Base-by-base conservation (phyloP, 208 protist species). In the Balamuthia mandrillaris region DNA sequence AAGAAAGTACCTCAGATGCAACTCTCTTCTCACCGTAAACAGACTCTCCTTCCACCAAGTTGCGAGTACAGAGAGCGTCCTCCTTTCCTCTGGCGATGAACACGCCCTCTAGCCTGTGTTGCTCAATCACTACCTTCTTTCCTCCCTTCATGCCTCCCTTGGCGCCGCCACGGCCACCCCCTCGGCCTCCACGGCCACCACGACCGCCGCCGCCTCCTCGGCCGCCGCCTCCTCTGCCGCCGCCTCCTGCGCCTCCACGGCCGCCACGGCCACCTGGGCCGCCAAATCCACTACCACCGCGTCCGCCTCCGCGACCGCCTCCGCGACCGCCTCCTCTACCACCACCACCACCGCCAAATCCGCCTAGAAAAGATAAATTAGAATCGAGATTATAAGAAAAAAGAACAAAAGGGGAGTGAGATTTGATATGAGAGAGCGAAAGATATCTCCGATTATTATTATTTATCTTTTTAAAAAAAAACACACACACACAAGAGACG, bases 1-100 rank as follows among this genome's bases (percentile, higher is more conserved):
- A 10, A 33, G 18, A 47, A 86, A 65, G 60, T 35, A 88, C 90
- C 51, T 98, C 96, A 37, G 96, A 94, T 7, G 85, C 90, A 72
- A 99, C 97, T 54, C 98, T 93, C 93, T 99, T 99, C 92, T 99
- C 98, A 29, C 97, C 98, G 89, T 99, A 99, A 1, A 99, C 98
- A 49, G 96, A 96, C 66, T 99, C 96, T 6, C 99, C 99, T 41
- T 97, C 96, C 37, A 97, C 96, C 88, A 99, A 96, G 90, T 99
- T 99, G 9, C 96, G 90, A 3, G 99, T 99, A 31, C 98, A 94
- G 16, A 99, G 92, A 29, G 95, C 95, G 87, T 99, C 98, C 45
- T 98, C 96, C 89, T 99, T 99, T 49, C 97, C 96, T 51, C 97
- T 95, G 27, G 96, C 98, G 72, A 99, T 95, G 92, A 98, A 99